phyloP scores from a whole-genome alignment of 345 rosid genomes.

The Syzygium grande region DNA sequence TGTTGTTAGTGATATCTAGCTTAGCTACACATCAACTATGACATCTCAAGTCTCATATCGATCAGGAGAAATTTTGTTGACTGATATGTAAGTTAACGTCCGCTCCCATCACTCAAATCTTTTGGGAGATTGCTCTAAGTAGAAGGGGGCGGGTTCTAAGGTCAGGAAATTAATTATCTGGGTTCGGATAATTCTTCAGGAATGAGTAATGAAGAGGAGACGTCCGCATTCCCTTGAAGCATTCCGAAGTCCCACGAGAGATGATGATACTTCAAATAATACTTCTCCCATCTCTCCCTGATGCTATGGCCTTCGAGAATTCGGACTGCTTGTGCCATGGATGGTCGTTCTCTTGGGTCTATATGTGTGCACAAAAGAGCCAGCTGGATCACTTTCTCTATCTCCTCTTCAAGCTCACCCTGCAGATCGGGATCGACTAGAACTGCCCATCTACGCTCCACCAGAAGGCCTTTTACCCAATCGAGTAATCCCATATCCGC shows the following conservation, averaged over 20 bases:
- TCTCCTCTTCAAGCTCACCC: background rate
- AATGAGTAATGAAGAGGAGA: too few relatives aligned
- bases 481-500: accelerated
- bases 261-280: too few relatives aligned
- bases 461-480: background rate
- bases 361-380: background rate
- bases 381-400: background rate
- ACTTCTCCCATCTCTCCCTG: background rate
- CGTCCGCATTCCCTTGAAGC: too few relatives aligned
- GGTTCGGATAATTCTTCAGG: background rate
- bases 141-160: too few relatives aligned
- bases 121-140: too few relatives aligned
- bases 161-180: too few relatives aligned
- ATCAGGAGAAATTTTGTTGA: too few relatives aligned
- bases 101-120: too few relatives aligned
- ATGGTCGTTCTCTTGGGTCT: background rate
- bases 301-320: background rate
- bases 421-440: background rate
- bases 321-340: background rate
- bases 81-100: too few relatives aligned
- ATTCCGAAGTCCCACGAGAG: too few relatives aligned
- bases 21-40: background rate
- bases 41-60: background rate
- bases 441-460: background rate
- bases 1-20: background rate